phyloP scores from a whole-genome alignment of 805 yeast species.

The Candida montana region DNA sequence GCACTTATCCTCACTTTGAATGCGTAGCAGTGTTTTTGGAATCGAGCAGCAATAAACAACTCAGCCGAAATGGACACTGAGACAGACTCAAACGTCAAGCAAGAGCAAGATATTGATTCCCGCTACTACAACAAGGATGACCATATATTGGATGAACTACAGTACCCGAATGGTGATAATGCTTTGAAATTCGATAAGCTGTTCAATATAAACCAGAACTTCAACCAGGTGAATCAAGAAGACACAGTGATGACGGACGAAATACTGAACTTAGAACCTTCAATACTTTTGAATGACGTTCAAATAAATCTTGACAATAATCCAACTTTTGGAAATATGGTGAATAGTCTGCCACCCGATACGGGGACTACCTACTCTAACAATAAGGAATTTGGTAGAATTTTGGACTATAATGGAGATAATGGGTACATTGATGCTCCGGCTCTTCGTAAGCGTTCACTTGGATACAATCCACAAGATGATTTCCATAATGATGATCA shows the following conservation, averaged over 20 bases:
- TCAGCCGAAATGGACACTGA: too few species aligned
- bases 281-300: neutral
- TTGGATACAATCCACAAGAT: neutral
- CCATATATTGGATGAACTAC: neutral
- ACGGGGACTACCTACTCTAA: too few species aligned
- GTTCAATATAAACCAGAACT: neutral
- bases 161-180: neutral
- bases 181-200: neutral
- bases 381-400: neutral
- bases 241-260: neutral
- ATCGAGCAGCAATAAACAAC: too few species aligned
- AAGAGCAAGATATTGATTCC: neutral
- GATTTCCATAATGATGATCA: neutral
- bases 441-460: neutral
- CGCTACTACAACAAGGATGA: neutral
- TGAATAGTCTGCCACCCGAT: too few species aligned
- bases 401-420: slow-evolving; percentile 2
- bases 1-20: too few species aligned
- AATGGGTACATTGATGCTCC: slow-evolving; percentile 8
- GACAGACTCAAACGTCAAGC: too few species aligned
- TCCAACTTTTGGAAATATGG: neutral
- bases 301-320: neutral
- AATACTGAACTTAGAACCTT: neutral
- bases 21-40: too few species aligned
- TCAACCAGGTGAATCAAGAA: too few species aligned